Base-by-base conservation (phyloP, 192 early-diverging fungal species). In the Coemansia sp. region DNA sequence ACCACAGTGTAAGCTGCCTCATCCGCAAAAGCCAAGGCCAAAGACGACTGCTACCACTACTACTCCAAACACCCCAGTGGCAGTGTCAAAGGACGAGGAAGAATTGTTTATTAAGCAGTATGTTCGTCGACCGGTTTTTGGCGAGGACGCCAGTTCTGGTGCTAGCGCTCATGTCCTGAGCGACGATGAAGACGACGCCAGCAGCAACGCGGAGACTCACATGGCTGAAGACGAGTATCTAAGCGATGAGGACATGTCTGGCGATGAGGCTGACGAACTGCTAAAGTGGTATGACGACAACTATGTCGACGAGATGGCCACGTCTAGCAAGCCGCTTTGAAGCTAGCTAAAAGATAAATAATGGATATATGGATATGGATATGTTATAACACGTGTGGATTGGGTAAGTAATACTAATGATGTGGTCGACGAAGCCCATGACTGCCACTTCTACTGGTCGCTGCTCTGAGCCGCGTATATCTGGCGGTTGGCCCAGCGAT, bases 1-100 rank as follows among this genome's bases (percentile, higher is more conserved):
- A 27, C 49, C 62, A 17, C 86, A 84, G 20, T 92, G 91, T 62
- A 81, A 82, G 6, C 70, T 89, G 65, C 87, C 89, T 3, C 90
- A 92, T 38, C 72, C 77, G 24, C 31, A 12, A n/a, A 53, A 41
- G 14, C 22, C 40, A 39, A 68, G 31, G 9, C 39, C 46, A 31
- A 70, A 37, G 9, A 60, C 41, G 39, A 58, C 25, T 11, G 1
- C 31, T 1, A 35, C 15, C 14, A 41, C 47, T 7, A 51, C 14
- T 51, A 20, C 47, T 20, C 22, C 14, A 51, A 25, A 51, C 4
- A 25, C 24, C 7, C 24, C 47, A 12, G 20, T 20, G 40, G 25
- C 24, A 53, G 36, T n/a, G 19, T 37, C 61, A 22, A 46, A 60
- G 7, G 68, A 68, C 49, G 70, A 74, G 12, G 68, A 79, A 19